Evolutionary conservation across 768 basidiomycete genomes (phyloP), one percentile per base, ranked within the genome.

Genomic region (Stropharia rugosoannulata): DNA sequence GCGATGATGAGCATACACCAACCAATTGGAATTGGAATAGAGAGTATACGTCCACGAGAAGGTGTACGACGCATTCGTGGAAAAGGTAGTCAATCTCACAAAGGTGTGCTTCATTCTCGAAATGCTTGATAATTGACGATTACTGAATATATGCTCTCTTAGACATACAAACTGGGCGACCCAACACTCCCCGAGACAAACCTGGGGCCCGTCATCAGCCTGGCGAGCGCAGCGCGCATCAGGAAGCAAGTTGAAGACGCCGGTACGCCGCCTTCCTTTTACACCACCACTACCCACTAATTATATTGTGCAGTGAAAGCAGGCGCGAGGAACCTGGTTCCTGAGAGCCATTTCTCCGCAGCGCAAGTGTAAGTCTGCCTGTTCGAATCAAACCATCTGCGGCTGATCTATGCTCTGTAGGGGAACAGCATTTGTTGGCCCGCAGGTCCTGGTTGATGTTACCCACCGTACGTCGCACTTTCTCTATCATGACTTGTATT

Each of bases 21-120:
- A n/a, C n/a, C n/a, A n/a, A n/a, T 15, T 27, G 11, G 22, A 1
- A 9, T 0, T 40, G 8, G 13, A 16, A 8, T 62, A 93, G 89
- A 83, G 96, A 15, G 93, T 99, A 40, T 98, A 98, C 69, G 96
- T 98, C 25, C 93, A 98, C 67, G 87, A 92, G 64, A 75, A 80
- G 0, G 65, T 95, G 3, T 97, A 86, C 65, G 92, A 94, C 50
- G 66, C 73, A 1, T 98, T 99, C 59, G 85, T 98, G 2, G 68
- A 78, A 11, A 80, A 83, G 64, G 90, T 86, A 50, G 90, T 85
- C 2, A 84, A 86, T 6, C 68, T 87, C 16, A 85, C 87, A 51
- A 90, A 93, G 80, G 90, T 86, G 41, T 38, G 69, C 44, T 5
- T 22, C 25, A 13, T 22, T 16, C 13, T 29, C 15, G 2, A 32